Base-by-base conservation (phyloP, 306 rosid species). In the Quercus bicolor region DNA sequence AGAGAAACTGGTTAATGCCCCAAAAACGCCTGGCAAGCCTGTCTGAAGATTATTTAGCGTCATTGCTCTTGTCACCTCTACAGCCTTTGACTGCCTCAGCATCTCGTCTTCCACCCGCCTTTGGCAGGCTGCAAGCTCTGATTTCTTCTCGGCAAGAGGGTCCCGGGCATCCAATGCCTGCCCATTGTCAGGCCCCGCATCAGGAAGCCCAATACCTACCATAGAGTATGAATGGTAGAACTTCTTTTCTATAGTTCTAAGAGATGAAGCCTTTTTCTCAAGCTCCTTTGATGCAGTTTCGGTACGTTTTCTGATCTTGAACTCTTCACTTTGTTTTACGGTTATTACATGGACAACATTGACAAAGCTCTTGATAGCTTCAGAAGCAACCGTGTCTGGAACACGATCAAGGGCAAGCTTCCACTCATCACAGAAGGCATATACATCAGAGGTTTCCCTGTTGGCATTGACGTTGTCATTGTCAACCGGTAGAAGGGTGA, bases 141-240 rank as follows among this genome's bases (percentile, higher is more conserved):
- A 37, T 82, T 93, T 96, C 77, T 96, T 96, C 90, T 93, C 98
- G 0, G 94, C 92, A 2, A 96, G 97, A 0, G 99, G 99, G 74
- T 96, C 99, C 0, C 96, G 88, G 0, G 98, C 97, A 73, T 96
- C 99, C 89, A 96, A 72, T 4, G 76, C 90, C 24, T 75, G 93
- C 45, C 96, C 94, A 33, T 78, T 83, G 40, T 91, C 98, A 5
- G 91, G 79, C 26, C 90, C 96, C 0, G 88, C 16, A 45, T 92
- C 97, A 4, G 98, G 98, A 76, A 96, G 90, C 68, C 99, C 87
- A n/a, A 96, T 90, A 31, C 99, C 99, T 77, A 96, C 99, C 96
- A 93, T 82, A 53, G 99, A 96, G 79, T 91, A 96, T 1, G 99
- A 96, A 61, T 80, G 80, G 90, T 96, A 96, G 77, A 89, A 96